Evolutionary conservation across 169 alveolate species (phyloP), one percentile per base, ranked within the genome.

Genomic region (Plasmodium ovale): DNA sequence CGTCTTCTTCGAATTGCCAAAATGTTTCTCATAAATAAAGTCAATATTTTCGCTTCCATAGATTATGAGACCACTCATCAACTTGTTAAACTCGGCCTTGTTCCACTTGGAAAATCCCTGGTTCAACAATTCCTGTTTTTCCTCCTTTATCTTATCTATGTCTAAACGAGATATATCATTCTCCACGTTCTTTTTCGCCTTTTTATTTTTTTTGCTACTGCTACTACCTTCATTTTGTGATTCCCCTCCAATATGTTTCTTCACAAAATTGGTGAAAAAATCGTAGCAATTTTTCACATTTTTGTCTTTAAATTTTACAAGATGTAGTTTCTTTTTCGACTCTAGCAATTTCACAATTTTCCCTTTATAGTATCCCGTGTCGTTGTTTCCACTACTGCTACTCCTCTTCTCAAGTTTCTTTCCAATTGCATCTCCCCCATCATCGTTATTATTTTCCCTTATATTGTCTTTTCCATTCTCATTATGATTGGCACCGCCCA

Each of bases 101-200:
- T 74, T 74, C 88, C 88, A 74, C 37, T 60, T 59, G 3, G 88
- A n/a, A 33, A 74, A 74, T 19, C 88, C 88, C 35, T 74, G 68
- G 14, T 74, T 59, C 33, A 74, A 35, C 10, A 74, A 53, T 49
- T 74, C 73, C 16, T 74, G 74, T 14, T 74, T 74, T 59, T 74
- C 74, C 12, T 1, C 42, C 51, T 64, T 74, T n/a, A 74, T 60
- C 33, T 74, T 51, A 7, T 74, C 88, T 27, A 74, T 74, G 10
- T 74, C 88, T 39, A 74, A 5, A 33, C 29, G 58, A n/a, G 72
- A n/a, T 53, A 74, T 59, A 33, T 74, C 88, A 27, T 58, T 21
- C 2, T 37, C 73, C 23, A 35, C 23, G 4, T 23, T 23, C 23
- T 59, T 74, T 37, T 51, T 58, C 5, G 9, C 42, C 37, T 64